These are phyloP conservation scores for Geotrichum bryndzae DNA, from an alignment of 1,139 yeast genomes.

Conservation along the genomic window DNA sequence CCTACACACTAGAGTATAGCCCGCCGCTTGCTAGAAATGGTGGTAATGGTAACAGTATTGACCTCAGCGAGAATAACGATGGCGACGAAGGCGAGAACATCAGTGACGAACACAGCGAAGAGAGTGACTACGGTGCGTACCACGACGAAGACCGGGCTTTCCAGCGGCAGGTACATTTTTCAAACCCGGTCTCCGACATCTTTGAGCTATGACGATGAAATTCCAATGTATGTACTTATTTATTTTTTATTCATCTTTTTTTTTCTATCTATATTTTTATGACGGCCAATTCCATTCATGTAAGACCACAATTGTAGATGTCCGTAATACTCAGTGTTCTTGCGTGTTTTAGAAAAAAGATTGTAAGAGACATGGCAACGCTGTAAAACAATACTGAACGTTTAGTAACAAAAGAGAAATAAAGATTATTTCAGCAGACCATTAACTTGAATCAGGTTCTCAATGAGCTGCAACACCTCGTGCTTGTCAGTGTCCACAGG, in stretches of 20 bases:
- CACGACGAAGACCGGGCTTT: not conserved
- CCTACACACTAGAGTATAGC: not conserved
- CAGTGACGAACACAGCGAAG: not conserved
- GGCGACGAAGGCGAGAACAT: not conserved
- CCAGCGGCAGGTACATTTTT: slow-evolving; percentile 9
- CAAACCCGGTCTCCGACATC: slow-evolving; percentile 9
- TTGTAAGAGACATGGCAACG: not conserved
- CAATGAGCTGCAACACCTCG: slow-evolving; percentile 12
- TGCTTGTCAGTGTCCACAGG: slow-evolving; percentile 33
- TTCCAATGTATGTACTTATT: not conserved
- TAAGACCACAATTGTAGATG: not conserved
- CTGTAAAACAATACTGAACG: not conserved
- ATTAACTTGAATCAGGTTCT: slow-evolving; percentile 14
- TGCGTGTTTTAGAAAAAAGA: not conserved
- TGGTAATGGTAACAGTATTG: not conserved
- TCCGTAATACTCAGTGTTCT: too few species aligned
- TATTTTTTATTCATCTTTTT: too few species aligned
- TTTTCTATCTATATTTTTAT: too few species aligned
- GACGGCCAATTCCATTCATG: not conserved
- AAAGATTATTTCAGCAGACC: slow-evolving; percentile 7
- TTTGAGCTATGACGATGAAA: not conserved
- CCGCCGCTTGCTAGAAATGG: not conserved
- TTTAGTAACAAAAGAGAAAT: not conserved
- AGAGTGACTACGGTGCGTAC: not conserved
- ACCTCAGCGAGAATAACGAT: not conserved